These are phyloP conservation scores for Globisporangium iwayamae DNA, from an alignment of 352 stramenopile genomes.

Conservation along the genomic window DNA sequence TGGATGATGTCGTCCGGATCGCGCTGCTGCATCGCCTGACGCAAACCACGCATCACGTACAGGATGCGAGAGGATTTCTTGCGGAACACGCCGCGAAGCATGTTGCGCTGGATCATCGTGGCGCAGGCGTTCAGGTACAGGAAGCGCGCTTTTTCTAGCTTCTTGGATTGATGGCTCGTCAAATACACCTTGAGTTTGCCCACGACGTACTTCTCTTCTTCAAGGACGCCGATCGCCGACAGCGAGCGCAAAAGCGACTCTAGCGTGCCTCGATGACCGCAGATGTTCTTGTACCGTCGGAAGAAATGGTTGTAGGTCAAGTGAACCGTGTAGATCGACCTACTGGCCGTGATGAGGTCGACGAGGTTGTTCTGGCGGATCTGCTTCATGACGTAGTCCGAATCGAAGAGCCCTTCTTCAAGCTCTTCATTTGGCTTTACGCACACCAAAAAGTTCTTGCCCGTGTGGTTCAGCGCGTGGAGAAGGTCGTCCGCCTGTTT, in stretches of 20 bases:
- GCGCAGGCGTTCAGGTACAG: slow-evolving; percentile 78
- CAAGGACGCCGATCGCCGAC: slow-evolving; percentile 75
- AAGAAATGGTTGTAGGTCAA: slow-evolving; percentile 82
- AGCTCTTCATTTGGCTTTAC: slow-evolving; percentile 72
- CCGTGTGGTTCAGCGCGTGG: slow-evolving; percentile 64
- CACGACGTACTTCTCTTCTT: slow-evolving; percentile 77
- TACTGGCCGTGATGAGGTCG: slow-evolving; percentile 70
- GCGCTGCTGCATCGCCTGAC: slow-evolving; percentile 46
- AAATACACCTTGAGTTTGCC: slow-evolving; percentile 71
- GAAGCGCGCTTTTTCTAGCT: slow-evolving; percentile 71
- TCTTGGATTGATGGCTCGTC: slow-evolving; percentile 78
- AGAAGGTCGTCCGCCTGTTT: slow-evolving; percentile 67
- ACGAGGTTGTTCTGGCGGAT: slow-evolving; percentile 65
- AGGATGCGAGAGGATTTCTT: slow-evolving; percentile 61
- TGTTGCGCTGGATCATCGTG: slow-evolving; percentile 82
- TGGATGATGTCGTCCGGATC: slow-evolving; percentile 64
- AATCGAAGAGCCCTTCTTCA: slow-evolving; percentile 63
- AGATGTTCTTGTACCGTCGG: slow-evolving; percentile 78
- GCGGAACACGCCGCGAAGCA: slow-evolving; percentile 64
- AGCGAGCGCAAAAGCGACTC: slow-evolving; percentile 71
- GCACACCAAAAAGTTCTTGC: slow-evolving; percentile 81
- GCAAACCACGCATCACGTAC: slow-evolving; percentile 52
- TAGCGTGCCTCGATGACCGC: slow-evolving; percentile 66
- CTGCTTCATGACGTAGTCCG: slow-evolving; percentile 67
- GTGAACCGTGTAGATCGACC: slow-evolving; percentile 70